These are phyloP conservation scores for Paxillus involutus DNA, from an alignment of 768 basidiomycete species.

Conservation along the genomic window DNA sequence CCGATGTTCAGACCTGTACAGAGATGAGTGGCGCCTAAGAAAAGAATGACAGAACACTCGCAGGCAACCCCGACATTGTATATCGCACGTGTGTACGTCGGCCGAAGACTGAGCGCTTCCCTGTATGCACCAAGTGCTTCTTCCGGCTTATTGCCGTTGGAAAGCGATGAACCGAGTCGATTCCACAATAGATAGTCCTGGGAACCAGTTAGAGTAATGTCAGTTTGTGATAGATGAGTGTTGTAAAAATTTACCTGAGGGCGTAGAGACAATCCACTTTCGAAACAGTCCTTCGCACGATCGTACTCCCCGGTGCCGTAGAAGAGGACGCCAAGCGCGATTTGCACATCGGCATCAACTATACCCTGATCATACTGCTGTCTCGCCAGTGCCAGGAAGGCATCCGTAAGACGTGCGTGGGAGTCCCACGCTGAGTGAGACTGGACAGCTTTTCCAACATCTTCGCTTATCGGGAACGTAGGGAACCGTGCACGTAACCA, in stretches of 20 bases:
- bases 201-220: not conserved
- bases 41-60: conserved; percentile 40
- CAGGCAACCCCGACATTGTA: conserved; percentile 99
- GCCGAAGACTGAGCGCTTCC: conserved; percentile 85
- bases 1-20: conserved; percentile 88
- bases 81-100: conserved; percentile 95
- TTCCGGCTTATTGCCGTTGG: conserved; percentile 93
- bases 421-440: conserved; percentile 77
- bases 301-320: conserved; percentile 88
- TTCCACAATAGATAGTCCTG: conserved; percentile 97
- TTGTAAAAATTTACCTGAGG: conserved; percentile 54
- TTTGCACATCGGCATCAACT: conserved; percentile 89
- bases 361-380: conserved; percentile 71
- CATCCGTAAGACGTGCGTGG: conserved; percentile 75
- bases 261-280: conserved; percentile 74
- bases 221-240: not conserved
- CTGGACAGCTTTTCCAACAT: conserved; percentile 52
- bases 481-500: conserved; percentile 77
- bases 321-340: conserved; percentile 89
- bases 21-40: conserved; percentile 4
- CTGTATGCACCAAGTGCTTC: conserved; percentile 89
- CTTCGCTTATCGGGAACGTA: conserved; percentile 51
- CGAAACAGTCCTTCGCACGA: conserved; percentile 92
- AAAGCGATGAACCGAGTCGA: conserved; percentile 88
- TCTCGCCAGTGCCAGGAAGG: conserved; percentile 81